Base-by-base conservation (phyloP, 148 eudicot genomes). In the Camellia japonica region DNA sequence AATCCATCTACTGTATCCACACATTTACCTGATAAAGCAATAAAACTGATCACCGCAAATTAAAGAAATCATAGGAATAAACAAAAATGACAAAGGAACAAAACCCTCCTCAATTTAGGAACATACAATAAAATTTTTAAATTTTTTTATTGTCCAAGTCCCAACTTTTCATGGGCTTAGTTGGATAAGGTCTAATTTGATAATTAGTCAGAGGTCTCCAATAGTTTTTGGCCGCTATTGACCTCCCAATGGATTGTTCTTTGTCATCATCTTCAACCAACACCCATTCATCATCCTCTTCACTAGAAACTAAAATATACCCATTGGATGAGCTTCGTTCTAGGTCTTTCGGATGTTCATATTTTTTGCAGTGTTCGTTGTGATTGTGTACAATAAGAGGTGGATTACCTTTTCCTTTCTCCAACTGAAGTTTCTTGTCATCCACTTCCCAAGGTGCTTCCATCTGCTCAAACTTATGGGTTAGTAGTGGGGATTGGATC, bases 231-330 rank as follows among this genome's bases (percentile, higher is more conserved):
- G 38, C 38, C 38, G 38, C 38, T 30, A 30, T 1, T 30, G 38
- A 30, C 38, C 38, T 30, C 38, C 23, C 54, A 20, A 69, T 44
- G 73, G 0, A 69, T 18, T 69, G 52, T 69, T 44, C 73, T 44
- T 69, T 69, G n/a, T 19, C 73, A 44, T 10, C 72, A 18, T 43
- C 73, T 44, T 69, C 73, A 69, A 69, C 73, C 54, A 69, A 69
- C 73, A 69, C 73, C 73, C 73, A 69, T 69, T 69, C 73, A 18
- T 69, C 73, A 18, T 69, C 73, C 73, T 69, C 73, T 7, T 4
- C 73, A 69, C 44, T 52, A 44, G 54, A 44, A 44, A 16, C 10
- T 8, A 51, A 69, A 69, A 11, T 51, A 69, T 46, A 7, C 52
- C 44, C 73, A n/a, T 11, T 3, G 18, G 38, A 30, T 30, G 5